A percentile compares a stretch with the other conserved stretches of the same genome.
phyloP scores from a whole-genome alignment of 805 yeast species.

The Yamadazyma takamatsuzukensis region DNA sequence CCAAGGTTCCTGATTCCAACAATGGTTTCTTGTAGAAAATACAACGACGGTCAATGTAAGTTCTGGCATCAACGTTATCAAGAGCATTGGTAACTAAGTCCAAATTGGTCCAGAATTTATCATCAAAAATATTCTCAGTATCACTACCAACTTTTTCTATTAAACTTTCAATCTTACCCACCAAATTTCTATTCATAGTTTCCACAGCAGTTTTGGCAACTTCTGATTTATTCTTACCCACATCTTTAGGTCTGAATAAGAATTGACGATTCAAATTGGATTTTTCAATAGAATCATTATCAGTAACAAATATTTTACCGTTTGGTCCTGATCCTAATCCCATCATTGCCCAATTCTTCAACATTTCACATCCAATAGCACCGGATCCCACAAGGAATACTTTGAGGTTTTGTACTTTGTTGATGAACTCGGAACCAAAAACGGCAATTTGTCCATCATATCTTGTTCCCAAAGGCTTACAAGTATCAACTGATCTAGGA shows the following conservation, averaged over 20 bases:
- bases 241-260: conserved; percentile 90
- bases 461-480: conserved; percentile 73
- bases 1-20: conserved; percentile 94
- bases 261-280: conserved; percentile 96
- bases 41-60: conserved; percentile 96
- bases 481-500: conserved; percentile 66
- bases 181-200: conserved; percentile 80
- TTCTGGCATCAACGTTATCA: conserved; percentile 97
- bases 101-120: conserved; percentile 76
- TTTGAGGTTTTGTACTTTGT: conserved; percentile 66
- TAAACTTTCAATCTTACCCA: conserved; percentile 69
- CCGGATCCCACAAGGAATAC: conserved; percentile 96
- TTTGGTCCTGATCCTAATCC: conserved; percentile 91
- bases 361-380: conserved; percentile 98
- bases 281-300: conserved; percentile 92
- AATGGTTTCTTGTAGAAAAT: conserved; percentile 87
- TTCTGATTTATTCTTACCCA: conserved; percentile 86
- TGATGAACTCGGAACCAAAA: conserved; percentile 77
- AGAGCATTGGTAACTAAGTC: conserved; percentile 95
- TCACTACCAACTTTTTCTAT: conserved; percentile 92
- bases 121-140: conserved; percentile 82
- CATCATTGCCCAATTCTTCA: conserved; percentile 96
- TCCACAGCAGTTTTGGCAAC: conserved; percentile 83
- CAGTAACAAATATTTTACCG: conserved; percentile 84
- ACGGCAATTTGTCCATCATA: conserved; percentile 96